Evolutionary conservation across 73 alveolate genomes (phyloP).

Genomic region (Strombidium stylifer): DNA sequence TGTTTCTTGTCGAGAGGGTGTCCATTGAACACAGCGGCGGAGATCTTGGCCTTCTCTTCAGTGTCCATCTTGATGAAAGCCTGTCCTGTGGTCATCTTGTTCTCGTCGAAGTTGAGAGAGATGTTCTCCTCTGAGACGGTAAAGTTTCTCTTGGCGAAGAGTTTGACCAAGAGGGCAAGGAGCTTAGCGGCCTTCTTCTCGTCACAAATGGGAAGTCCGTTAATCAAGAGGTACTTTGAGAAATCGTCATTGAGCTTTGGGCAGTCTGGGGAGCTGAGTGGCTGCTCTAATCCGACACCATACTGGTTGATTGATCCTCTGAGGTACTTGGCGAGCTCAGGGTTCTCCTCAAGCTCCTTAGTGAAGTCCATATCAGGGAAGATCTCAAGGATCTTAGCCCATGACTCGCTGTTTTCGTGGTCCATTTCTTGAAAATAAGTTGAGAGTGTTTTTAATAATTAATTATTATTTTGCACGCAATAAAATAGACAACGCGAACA

Average conservation of each 20-base stretch:
- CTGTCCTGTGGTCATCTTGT: constrained; percentile 33
- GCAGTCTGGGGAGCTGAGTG: constrained; percentile 7
- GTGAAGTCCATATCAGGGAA: background rate
- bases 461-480: too few species aligned
- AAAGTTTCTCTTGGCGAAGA: constrained; percentile 31
- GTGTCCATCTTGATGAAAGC: constrained; percentile 36
- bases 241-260: constrained; percentile 49
- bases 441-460: too few species aligned
- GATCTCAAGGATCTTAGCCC: too few species aligned
- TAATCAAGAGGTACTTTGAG: constrained; percentile 37
- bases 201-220: constrained; percentile 37
- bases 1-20: constrained; percentile 45
- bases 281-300: constrained; percentile 4
- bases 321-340: constrained; percentile 23
- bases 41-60: constrained; percentile 40
- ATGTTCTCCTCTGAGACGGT: constrained; percentile 14
- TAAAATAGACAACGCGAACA: too few species aligned
- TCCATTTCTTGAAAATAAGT: too few species aligned
- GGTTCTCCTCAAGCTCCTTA: constrained; percentile 13
- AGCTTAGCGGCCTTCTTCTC: constrained; percentile 42
- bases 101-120: constrained; percentile 16
- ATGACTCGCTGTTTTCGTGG: too few species aligned
- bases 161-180: constrained; percentile 14
- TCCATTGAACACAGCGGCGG: constrained; percentile 43
- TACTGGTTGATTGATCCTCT: constrained; percentile 4